These are phyloP conservation scores for Alternaria arbusti DNA, from an alignment of 2,329 filamentous ascomycete species.

Conservation along the genomic window DNA sequence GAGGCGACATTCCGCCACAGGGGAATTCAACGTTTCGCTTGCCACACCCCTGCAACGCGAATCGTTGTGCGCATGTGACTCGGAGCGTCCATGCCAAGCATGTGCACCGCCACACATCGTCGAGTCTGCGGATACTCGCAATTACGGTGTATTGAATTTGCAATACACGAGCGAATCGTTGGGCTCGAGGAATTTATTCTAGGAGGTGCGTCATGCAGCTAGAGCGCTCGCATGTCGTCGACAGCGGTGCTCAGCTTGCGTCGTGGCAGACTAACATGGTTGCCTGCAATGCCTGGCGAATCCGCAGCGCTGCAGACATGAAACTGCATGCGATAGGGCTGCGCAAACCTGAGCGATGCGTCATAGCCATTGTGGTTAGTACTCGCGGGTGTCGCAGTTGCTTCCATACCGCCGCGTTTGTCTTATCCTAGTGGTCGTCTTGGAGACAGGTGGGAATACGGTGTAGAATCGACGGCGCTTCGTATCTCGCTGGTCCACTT, in stretches of 20 bases:
- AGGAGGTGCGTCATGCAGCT: conserved; percentile 40
- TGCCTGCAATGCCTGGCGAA: conserved; percentile 25
- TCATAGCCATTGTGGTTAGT: conserved; percentile 25
- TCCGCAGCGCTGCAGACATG: conserved; percentile 28
- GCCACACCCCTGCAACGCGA: conserved; percentile 14
- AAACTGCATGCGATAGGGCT: conserved; percentile 35
- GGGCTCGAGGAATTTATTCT: conserved; percentile 37
- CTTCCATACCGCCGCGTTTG: not conserved
- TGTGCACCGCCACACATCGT: conserved; percentile 41
- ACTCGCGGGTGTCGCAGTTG: conserved; percentile 2
- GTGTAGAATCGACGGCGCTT: conserved; percentile 2
- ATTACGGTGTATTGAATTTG: conserved; percentile 15
- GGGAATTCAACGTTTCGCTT: conserved; percentile 17
- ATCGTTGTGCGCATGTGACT: conserved; percentile 32
- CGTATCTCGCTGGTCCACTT: not conserved
- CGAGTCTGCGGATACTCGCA: conserved; percentile 13
- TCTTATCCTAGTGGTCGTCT: conserved; percentile 2
- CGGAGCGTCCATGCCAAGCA: conserved; percentile 20
- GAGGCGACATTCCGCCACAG: conserved; percentile 35
- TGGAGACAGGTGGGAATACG: conserved; percentile 5
- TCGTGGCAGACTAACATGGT: conserved; percentile 44
- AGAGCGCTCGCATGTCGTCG: conserved; percentile 34
- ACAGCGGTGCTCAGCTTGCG: conserved; percentile 36
- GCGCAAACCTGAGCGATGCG: conserved; percentile 36
- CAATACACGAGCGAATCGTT: conserved; percentile 26